Evolutionary conservation across 768 basidiomycete genomes (phyloP), one percentile per base, ranked within the genome.

Genomic region (Psilocybe azurescens): DNA sequence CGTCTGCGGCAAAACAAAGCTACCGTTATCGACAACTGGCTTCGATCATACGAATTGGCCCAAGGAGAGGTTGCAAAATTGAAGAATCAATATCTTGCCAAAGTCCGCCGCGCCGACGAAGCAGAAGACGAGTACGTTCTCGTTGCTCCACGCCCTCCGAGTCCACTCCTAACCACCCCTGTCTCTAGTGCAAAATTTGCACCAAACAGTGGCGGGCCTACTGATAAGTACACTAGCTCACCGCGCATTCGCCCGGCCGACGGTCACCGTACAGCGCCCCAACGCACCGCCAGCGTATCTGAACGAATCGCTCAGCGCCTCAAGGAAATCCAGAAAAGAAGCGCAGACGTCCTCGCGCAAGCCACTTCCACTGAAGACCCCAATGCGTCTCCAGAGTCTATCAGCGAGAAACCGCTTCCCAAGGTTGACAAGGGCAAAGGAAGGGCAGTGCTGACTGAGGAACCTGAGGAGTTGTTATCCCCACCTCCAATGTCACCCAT

Each of bases 361-460:
- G 69, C 76, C 5, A 71, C 75, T 6, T 64, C 74, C 5, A 64
- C 70, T 2, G 72, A 78, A 53, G 73, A 76, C 46, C 60, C 76
- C 16, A 69, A 73, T 36, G 76, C 73, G 5, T 69, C 72, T 14
- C 63, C 71, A 29, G 68, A 73, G 5, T 69, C 72, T 3, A 44
- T 58, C 9, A 62, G 59, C 30, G 77, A 78, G 53, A 77, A 79
- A 44, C 69, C 75, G 3, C 67, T 77, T 8, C 81, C 84, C 7
- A 91, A 86, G 68, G 73, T 90, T n/a, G 92, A 94, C 81, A 94
- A 95, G 73, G 93, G 92, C 60, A 94, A 93, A 73, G 87, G 88
- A 86, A 85, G 28, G 86, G 58, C 58, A 51, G 58, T 56, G 29
- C 56, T 63, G 28, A 69, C 66, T 8, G 70, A 70, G 51, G 73